Conservation (phyloP, 805 yeast genomes). For the Barnettozyma sp. region DNA sequence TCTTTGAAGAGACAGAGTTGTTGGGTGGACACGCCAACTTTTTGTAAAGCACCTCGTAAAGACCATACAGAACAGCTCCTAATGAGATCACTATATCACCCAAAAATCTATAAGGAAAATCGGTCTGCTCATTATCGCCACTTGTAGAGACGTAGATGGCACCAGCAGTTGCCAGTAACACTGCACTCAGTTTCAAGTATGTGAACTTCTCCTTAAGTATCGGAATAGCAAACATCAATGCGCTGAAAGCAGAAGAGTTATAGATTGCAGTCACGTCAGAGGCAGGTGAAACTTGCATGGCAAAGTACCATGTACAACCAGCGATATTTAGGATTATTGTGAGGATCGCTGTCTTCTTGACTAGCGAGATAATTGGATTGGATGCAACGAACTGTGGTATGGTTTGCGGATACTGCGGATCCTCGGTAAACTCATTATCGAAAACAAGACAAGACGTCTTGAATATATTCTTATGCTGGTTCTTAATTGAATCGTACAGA, state of each 20-base stretch:
- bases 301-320: conserved; percentile 80
- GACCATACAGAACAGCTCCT: conserved; percentile 76
- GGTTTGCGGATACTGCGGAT: conserved; percentile 14
- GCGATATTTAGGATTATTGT: conserved; percentile 62
- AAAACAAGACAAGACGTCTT: conserved; percentile 26
- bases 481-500: conserved; percentile 31
- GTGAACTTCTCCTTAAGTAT: conserved; percentile 60
- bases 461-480: conserved; percentile 37
- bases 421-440: conserved; percentile 12
- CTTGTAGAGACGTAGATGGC: conserved; percentile 66
- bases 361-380: conserved; percentile 32
- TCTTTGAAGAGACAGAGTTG: conserved; percentile 49
- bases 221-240: conserved; percentile 77
- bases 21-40: conserved; percentile 67
- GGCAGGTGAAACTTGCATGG: conserved; percentile 75
- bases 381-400: conserved; percentile 11
- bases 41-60: conserved; percentile 80
- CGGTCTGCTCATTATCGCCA: conserved; percentile 7
- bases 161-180: conserved; percentile 63
- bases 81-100: conserved; percentile 66
- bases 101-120: conserved; percentile 51
- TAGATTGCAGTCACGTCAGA: conserved; percentile 86
- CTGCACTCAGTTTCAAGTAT: conserved; percentile 58
- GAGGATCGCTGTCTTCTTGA: conserved; percentile 36
- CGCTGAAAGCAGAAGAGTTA: conserved; percentile 85